Conservation (phyloP, 2,329 filamentous ascomycete species). For the Ceratocystis albifundus region DNA sequence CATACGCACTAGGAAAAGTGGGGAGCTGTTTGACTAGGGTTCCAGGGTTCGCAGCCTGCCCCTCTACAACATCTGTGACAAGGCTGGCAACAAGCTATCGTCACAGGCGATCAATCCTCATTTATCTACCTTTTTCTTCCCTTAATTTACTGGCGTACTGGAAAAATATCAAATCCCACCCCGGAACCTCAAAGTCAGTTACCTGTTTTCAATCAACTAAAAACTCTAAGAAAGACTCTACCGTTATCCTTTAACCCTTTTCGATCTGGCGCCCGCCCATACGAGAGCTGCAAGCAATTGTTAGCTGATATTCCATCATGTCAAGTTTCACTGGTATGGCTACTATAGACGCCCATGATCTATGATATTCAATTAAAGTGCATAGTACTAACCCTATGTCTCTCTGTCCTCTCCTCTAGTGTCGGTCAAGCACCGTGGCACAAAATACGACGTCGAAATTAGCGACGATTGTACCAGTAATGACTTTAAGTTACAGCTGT, state of each 20-base stretch:
- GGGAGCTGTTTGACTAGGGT: conserved; percentile 1
- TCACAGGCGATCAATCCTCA: neutral
- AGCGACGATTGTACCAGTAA: conserved; percentile 76
- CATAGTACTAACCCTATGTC: neutral
- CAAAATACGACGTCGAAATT: conserved; percentile 87
- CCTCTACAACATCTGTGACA: neutral
- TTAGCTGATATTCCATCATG: neutral
- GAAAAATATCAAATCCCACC: no score
- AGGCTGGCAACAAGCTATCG: conserved; percentile 20
- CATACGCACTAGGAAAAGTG: neutral
- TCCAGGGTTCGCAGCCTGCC: neutral
- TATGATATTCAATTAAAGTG: neutral
- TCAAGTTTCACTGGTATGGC: conserved; percentile 9
- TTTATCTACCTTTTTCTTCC: neutral
- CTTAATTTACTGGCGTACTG: neutral
- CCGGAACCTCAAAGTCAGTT: no score
- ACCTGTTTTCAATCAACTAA: no score
- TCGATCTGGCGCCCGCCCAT: neutral
- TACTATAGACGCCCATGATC: neutral
- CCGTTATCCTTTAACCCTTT: neutral
- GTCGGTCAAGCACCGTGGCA: conserved; percentile 87
- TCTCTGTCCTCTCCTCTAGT: conserved; percentile 41
- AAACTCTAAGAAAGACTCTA: neutral
- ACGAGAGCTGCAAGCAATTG: neutral
- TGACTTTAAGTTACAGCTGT: conserved; percentile 91